A percentile compares a stretch with the other conserved stretches of the same genome.
Conservation (phyloP, 805 yeast species). For the Starmerella apis region DNA sequence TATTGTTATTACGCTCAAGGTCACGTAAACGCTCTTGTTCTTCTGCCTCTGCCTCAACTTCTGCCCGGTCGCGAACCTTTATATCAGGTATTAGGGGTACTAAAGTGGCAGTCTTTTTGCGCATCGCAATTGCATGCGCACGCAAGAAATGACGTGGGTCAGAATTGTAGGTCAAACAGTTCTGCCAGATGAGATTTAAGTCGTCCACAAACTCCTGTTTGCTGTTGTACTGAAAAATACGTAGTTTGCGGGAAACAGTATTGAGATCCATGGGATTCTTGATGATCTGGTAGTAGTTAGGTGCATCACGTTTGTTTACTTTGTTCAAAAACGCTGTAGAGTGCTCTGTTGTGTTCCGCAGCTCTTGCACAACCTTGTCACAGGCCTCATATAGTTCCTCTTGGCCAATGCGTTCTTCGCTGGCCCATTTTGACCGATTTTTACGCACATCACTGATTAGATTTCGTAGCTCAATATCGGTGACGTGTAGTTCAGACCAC, state of each 20-base stretch:
- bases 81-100: conserved; percentile 86
- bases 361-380: conserved; percentile 83
- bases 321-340: conserved; percentile 90
- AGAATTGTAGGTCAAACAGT: conserved; percentile 84
- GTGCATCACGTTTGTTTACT: conserved; percentile 97
- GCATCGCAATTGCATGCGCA: conserved; percentile 93
- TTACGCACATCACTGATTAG: conserved; percentile 86
- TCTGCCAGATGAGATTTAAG: conserved; percentile 87
- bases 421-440: conserved; percentile 95
- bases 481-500: conserved; percentile 58
- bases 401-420: conserved; percentile 89
- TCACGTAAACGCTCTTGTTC: conserved; percentile 12
- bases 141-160: conserved; percentile 89
- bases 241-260: conserved; percentile 84
- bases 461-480: conserved; percentile 74
- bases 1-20: conserved; percentile 1
- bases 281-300: conserved; percentile 82
- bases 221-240: conserved; percentile 66
- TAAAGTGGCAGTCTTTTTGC: conserved; percentile 65
- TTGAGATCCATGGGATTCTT: conserved; percentile 94
- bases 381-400: conserved; percentile 97
- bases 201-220: conserved; percentile 92
- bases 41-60: conserved; percentile 36
- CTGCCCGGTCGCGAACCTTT: conserved; percentile 45
- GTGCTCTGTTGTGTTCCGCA: conserved; percentile 88